A percentile compares a stretch with the other conserved stretches of the same genome.
phyloP scores from a whole-genome alignment of 2,329 filamentous ascomycete species.

The Calonectria montana region DNA sequence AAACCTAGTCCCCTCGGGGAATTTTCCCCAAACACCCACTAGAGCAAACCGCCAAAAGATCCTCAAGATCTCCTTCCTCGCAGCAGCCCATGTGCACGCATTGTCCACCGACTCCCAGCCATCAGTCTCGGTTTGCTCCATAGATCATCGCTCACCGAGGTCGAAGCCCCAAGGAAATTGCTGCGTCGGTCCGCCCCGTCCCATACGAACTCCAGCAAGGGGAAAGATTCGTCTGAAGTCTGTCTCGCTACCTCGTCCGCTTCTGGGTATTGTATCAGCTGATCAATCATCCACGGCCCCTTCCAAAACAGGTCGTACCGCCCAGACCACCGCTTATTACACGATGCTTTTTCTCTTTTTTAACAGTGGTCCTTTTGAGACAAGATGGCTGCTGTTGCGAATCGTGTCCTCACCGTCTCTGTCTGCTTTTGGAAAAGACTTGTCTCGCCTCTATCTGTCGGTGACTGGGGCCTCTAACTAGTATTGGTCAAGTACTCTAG shows the following conservation, averaged over 20 bases:
- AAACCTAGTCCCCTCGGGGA: slow-evolving; percentile 4
- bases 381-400: not conserved
- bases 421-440: not conserved
- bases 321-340: slow-evolving; percentile 8
- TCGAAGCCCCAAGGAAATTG: not conserved
- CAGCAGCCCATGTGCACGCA: not conserved
- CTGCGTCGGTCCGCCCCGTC: slow-evolving; percentile 3
- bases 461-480: not conserved
- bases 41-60: not conserved
- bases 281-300: not conserved
- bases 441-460: not conserved
- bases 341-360: not conserved
- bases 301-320: not conserved
- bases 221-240: not conserved
- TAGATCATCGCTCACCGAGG: not conserved
- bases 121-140: not conserved
- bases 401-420: not conserved
- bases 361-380: not conserved
- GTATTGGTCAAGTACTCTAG: not conserved
- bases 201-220: slow-evolving; percentile 1
- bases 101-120: not conserved
- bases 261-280: not conserved
- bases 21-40: not conserved
- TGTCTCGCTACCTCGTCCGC: not conserved
- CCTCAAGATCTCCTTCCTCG: not conserved